Evolutionary conservation across 371 early-diverging fungal species (phyloP).

Genomic region (Funneliformis caledonium): DNA sequence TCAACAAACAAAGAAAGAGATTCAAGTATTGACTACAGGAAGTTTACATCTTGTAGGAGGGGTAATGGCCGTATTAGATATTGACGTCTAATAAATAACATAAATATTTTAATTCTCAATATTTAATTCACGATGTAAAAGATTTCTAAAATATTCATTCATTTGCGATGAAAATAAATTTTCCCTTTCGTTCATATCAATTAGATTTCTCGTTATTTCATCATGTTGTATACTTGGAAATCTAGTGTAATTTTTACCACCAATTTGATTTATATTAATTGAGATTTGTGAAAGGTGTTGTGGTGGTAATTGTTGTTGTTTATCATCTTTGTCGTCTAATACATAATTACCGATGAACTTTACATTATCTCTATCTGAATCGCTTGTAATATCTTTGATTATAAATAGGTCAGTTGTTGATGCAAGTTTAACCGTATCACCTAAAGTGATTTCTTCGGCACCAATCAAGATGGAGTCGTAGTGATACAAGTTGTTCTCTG

Average conservation of each 20-base stretch:
- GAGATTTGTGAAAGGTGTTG: neutral
- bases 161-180: neutral
- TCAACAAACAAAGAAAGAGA: conserved; percentile 42
- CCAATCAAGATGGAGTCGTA: neutral
- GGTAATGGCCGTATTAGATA: conserved; percentile 46
- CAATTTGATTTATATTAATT: neutral
- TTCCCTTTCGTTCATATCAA: neutral
- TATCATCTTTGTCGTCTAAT: neutral
- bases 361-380: neutral
- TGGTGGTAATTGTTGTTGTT: neutral
- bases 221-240: neutral
- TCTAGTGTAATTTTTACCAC: neutral
- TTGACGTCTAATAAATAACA: conserved; percentile 21
- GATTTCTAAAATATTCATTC: no score
- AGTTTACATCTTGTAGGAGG: conserved; percentile 93
- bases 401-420: neutral
- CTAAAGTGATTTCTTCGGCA: neutral
- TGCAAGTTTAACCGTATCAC: neutral
- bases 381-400: neutral
- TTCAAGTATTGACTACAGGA: conserved; percentile 88
- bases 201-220: neutral
- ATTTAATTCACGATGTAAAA: no score
- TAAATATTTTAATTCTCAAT: no score
- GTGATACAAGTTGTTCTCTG: neutral
- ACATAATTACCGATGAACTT: neutral